phyloP scores from a whole-genome alignment of 345 rosid genomes.

The Gossypium anomalum region DNA sequence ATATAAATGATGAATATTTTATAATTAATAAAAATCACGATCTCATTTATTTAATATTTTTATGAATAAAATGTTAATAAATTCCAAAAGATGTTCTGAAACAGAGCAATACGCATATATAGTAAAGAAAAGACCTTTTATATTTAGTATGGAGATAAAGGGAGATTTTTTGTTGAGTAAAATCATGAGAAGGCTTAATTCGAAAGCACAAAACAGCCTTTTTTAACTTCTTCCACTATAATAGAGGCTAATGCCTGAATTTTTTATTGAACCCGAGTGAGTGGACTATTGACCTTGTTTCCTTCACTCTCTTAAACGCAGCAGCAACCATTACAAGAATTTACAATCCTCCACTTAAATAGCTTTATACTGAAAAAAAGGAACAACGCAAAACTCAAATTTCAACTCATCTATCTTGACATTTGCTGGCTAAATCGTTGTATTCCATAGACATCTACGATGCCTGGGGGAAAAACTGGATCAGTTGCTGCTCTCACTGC shows the following conservation, averaged over 20 bases:
- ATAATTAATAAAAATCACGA: too few species aligned
- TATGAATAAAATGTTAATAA: too few species aligned
- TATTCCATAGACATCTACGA: constrained; percentile 49
- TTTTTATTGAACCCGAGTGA: constrained; percentile 5
- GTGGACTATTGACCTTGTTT: not conserved
- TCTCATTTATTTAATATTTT: too few species aligned
- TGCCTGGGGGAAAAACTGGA: constrained; percentile 40
- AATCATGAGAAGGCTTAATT: too few species aligned
- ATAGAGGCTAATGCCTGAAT: not conserved
- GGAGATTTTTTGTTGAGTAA: too few species aligned
- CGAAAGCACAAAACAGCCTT: too few species aligned
- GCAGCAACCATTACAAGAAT: constrained; percentile 2
- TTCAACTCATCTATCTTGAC: constrained; percentile 27
- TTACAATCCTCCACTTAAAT: not conserved
- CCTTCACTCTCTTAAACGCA: not conserved
- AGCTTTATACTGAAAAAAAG: not conserved
- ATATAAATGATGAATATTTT: too few species aligned
- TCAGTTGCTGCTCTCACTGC: constrained; percentile 56
- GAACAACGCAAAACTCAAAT: not conserved
- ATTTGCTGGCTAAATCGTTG: constrained; percentile 29
- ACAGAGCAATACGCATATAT: too few species aligned
- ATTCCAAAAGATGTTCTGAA: too few species aligned
- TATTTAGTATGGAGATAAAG: too few species aligned
- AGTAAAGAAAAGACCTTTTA: too few species aligned
- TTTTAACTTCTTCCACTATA: too few species aligned